Evolutionary conservation across 2,329 filamentous ascomycete genomes (phyloP).

Genomic region (Geoglossum cookeanum): DNA sequence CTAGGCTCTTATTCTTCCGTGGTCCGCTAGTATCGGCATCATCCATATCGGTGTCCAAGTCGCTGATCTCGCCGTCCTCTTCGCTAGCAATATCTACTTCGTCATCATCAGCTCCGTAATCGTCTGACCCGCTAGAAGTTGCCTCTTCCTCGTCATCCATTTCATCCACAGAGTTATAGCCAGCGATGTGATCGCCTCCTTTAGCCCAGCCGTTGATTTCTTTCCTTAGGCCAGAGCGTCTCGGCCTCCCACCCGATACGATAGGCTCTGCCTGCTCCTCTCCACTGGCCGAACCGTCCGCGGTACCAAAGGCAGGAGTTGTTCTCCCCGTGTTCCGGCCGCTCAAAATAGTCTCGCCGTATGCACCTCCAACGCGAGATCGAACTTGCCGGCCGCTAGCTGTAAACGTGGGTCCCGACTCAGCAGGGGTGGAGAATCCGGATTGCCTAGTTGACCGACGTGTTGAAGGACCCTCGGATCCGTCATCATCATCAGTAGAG

Average conservation of each 20-base stretch:
- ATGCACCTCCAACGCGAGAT: slow-evolving; percentile 31
- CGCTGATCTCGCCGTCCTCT: slow-evolving; percentile 36
- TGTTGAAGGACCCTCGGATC: slow-evolving; percentile 42
- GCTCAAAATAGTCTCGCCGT: slow-evolving; percentile 35
- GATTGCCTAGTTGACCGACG: slow-evolving; percentile 49
- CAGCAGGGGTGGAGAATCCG: slow-evolving; percentile 51
- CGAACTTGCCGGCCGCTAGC: slow-evolving; percentile 72
- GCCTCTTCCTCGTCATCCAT: slow-evolving; percentile 48
- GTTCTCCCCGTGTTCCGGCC: slow-evolving; percentile 27
- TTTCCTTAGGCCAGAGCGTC: slow-evolving; percentile 12
- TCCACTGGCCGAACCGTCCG: slow-evolving; percentile 22
- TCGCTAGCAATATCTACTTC: slow-evolving; percentile 49
- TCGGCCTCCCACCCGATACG: slow-evolving; percentile 21
- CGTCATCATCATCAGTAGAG: slow-evolving; percentile 66
- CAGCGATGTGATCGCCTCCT: slow-evolving; percentile 28
- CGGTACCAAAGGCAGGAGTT: slow-evolving; percentile 24
- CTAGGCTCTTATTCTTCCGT: slow-evolving; percentile 33
- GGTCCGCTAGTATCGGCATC: slow-evolving; percentile 23
- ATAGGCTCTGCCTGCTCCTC: slow-evolving; percentile 28
- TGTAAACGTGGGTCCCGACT: slow-evolving; percentile 48
- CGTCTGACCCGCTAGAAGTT: slow-evolving; percentile 33
- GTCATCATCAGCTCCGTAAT: slow-evolving; percentile 59
- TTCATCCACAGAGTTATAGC: slow-evolving; percentile 41
- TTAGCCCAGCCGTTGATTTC: slow-evolving; percentile 20
- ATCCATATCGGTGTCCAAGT: slow-evolving; percentile 24